phyloP scores from a whole-genome alignment of 495 filamentous ascomycete genomes.

The Lophiostoma macrostomum region DNA sequence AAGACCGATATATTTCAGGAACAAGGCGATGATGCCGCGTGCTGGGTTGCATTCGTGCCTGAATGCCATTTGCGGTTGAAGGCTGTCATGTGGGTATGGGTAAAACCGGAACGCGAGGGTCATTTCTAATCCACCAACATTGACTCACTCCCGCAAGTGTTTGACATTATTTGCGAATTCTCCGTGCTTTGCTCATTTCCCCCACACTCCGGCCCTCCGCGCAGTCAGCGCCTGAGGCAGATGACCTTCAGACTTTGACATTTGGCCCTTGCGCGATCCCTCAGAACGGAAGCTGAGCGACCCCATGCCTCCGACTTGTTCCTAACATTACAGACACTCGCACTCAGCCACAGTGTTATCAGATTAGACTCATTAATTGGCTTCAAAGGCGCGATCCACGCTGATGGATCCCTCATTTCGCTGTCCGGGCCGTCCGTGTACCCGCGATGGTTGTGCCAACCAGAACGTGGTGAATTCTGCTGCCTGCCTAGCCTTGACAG shows the following conservation, averaged over 20 bases:
- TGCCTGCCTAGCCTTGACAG: slow-evolving; percentile 22
- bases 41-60: too few relatives aligned
- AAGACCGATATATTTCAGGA: too few relatives aligned
- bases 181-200: too few relatives aligned
- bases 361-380: slow-evolving; percentile 14
- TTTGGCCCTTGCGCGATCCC: not conserved
- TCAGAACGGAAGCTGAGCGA: slow-evolving; percentile 10
- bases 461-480: slow-evolving; percentile 15
- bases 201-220: not conserved
- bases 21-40: too few relatives aligned
- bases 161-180: slow-evolving; percentile 10
- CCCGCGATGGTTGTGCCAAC: slow-evolving; percentile 12
- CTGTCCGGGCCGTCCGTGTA: slow-evolving; percentile 2
- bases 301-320: slow-evolving; percentile 10
- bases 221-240: slow-evolving; percentile 12
- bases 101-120: not conserved
- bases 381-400: not conserved
- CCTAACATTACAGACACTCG: not conserved
- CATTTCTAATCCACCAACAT: slow-evolving; percentile 16
- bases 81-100: too few relatives aligned
- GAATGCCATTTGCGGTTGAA: too few relatives aligned
- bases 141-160: slow-evolving; percentile 19
- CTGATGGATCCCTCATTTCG: not conserved
- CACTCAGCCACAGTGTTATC: slow-evolving; percentile 18
- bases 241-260: slow-evolving; percentile 15